Base-by-base conservation (phyloP, 345 rosid genomes). In the Dimocarpus longan region DNA sequence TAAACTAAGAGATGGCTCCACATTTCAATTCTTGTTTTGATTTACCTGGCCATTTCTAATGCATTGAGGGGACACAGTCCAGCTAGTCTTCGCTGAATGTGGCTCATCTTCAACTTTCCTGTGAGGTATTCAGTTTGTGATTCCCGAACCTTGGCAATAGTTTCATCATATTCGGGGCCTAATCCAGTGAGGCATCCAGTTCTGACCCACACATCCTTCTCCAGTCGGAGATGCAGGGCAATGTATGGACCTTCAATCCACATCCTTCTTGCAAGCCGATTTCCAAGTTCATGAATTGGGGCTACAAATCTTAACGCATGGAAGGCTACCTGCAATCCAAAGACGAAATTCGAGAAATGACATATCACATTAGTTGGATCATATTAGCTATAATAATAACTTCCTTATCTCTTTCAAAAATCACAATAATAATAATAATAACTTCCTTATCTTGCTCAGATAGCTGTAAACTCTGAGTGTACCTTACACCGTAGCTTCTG, bases 401-500 rank as follows among this genome's bases (percentile, higher is more conserved):
- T 32, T 32, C 4, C 37, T 32, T 1, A 32, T 32, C 37, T 32
- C 37, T 32, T 32, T 32, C 37, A 3, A 32, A 32, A 32, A 32
- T 32, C 37, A 32, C 4, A 32, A 32, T 2, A 32, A 32, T 32
- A 32, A 28, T 28, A 28, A 32, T 32, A 2, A 32, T 32, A 32
- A 32, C 37, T 67, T n/a, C 21, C 37, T 16, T 44, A 71, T 44
- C 26, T 50, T 16, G 46, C 28, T 19, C 44, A 15, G 39, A 28
- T 39, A 7, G 3, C 43, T 5, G 15, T 3, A 63, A 22, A 77
- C 11, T 52, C 67, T 19, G 57, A 67, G 18, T 64, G 24, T 69
- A 90, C 92, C 92, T 91, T 91, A 83, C 97, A 93, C 63, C 91
- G 82, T 28, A 93, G 97, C 83, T 91, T 92, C 92, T 91, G 95